A percentile compares a stretch with the other conserved stretches of the same genome.
Conservation (phyloP, 179 eudicot species). For the Amaranthus tricolor region DNA sequence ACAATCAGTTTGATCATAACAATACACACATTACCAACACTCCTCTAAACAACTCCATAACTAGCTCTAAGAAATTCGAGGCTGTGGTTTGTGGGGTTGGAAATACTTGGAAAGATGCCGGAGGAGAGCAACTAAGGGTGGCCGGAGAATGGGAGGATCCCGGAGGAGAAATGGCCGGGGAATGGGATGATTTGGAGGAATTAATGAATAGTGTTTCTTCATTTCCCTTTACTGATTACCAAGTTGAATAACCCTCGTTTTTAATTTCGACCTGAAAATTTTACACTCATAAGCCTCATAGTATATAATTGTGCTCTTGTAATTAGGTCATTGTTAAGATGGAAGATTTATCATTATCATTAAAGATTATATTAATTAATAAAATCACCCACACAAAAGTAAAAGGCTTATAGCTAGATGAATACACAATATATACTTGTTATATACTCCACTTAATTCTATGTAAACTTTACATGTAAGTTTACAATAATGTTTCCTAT, state of each 20-base stretch:
- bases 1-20: slow-evolving; percentile 32
- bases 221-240: slow-evolving; percentile 63
- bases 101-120: slow-evolving; percentile 40
- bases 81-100: slow-evolving; percentile 29
- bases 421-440: slow-evolving; percentile 12
- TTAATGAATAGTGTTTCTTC: slow-evolving; percentile 67
- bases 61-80: slow-evolving; percentile 27
- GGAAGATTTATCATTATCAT: slow-evolving; percentile 1
- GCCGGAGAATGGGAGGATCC: slow-evolving; percentile 60
- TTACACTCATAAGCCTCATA: slow-evolving; percentile 15
- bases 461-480: slow-evolving; percentile 27
- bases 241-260: slow-evolving; percentile 34
- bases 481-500: slow-evolving; percentile 35
- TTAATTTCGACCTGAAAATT: neutral
- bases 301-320: slow-evolving; percentile 20
- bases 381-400: slow-evolving; percentile 23
- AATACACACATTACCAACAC: slow-evolving; percentile 25
- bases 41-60: slow-evolving; percentile 28
- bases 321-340: slow-evolving; percentile 24
- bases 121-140: slow-evolving; percentile 56
- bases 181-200: slow-evolving; percentile 76
- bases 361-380: slow-evolving; percentile 23
- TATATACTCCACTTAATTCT: slow-evolving; percentile 6
- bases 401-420: slow-evolving; percentile 14
- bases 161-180: slow-evolving; percentile 49